These are phyloP conservation scores for Aspergillus uvarum DNA, from an alignment of 2,329 filamentous ascomycete species.

Conservation along the genomic window DNA sequence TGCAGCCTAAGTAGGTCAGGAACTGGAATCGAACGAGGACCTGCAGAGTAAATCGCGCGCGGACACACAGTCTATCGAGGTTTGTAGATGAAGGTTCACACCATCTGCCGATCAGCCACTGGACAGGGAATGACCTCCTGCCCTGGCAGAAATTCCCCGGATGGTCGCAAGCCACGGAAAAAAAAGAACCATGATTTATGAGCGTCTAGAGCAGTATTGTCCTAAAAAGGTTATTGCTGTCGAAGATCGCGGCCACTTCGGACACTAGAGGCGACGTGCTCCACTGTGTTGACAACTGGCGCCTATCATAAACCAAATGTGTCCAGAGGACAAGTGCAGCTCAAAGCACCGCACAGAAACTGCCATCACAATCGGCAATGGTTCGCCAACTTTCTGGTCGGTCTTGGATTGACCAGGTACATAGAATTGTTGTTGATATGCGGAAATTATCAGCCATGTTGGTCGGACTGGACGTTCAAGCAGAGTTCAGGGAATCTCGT, in stretches of 20 bases:
- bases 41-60: constrained; percentile 1
- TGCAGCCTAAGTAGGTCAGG: not conserved
- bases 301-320: not conserved
- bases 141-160: not conserved
- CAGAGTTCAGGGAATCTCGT: not conserved
- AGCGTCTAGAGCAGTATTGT: not conserved
- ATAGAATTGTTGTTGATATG: not conserved
- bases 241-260: not conserved
- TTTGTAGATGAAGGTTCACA: not conserved
- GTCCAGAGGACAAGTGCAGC: not conserved
- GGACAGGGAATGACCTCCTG: not conserved
- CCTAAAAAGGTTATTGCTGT: constrained; percentile 1
- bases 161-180: not conserved
- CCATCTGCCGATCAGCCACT: constrained; percentile 3
- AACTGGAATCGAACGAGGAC: not conserved
- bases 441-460: not conserved
- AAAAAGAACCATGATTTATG: not conserved
- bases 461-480: not conserved
- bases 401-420: not conserved
- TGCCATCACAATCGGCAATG: not conserved
- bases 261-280: not conserved
- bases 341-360: not conserved
- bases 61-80: constrained; percentile 7
- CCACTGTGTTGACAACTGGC: not conserved
- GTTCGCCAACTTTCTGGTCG: not conserved